Evolutionary conservation across 257 asterid species (phyloP), one percentile per base, ranked within the genome.

Genomic region (Capsicum chinense): DNA sequence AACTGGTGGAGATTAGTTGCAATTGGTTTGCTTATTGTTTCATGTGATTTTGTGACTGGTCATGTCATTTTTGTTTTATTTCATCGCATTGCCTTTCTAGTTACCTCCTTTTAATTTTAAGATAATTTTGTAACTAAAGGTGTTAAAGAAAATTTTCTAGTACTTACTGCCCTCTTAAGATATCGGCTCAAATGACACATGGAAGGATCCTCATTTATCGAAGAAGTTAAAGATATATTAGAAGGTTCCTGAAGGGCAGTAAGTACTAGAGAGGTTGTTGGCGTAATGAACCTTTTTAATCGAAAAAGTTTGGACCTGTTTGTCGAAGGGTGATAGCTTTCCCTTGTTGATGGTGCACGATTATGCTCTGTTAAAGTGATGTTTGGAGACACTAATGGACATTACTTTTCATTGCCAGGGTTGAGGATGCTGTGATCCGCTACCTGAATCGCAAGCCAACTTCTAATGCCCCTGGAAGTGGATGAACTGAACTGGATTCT

Each of bases 371-470:
- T 11, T 81, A 52, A 70, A 19, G 42, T 59, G 47, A 39, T 63
- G 44, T 78, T 42, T 26, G 21, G 79, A 83, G 68, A 48, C 68
- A 13, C 84, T 60, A 17, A 60, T 26, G 59, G 47, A n/a, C 35
- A 69, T 79, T 83, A 16, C 58, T 70, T 73, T 26, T 87, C 83
- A 60, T 79, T 80, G 83, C 83, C 93, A 95, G 99, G 99, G 98
- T 94, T 74, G 99, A 95, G 84, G 99, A 95, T 90, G 99, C 98
- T 83, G 98, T 94, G 71, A 93, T 95, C 83, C 97, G 99, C 73
- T 95, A 94, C 90, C 93, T 95, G 85, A 95, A 95, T 86, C 92
- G 98, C 79, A 95, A 88, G 90, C 89, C 94, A 39, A 39, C 97
- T 5, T 85, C 90, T 56, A 97, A 91, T 88, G 92, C 94, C 85